Percentiles rank a stretch among this genome's conserved stretches.
phyloP scores from a whole-genome alignment of 192 early-diverging fungal genomes.

The Umbelopsis sp. region DNA sequence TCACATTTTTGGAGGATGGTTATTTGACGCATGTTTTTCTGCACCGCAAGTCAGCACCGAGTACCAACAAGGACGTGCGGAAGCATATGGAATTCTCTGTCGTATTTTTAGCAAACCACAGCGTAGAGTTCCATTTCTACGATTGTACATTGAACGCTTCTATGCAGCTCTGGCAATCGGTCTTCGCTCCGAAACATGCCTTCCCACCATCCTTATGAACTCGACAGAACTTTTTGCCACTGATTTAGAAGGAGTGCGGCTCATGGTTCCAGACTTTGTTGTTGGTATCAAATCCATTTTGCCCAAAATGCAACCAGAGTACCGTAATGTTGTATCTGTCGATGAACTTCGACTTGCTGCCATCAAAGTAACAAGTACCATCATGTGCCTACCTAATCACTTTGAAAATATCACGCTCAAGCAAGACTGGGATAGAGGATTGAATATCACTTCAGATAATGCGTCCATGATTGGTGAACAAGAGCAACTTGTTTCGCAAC shows the following conservation, averaged over 20 bases:
- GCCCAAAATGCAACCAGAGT: slow-evolving; percentile 44
- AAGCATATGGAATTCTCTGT: slow-evolving; percentile 74
- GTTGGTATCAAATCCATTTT: slow-evolving; percentile 65
- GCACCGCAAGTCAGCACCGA: slow-evolving; percentile 33
- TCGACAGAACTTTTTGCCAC: slow-evolving; percentile 61
- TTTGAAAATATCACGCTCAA: slow-evolving; percentile 64
- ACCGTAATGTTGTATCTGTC: slow-evolving; percentile 38
- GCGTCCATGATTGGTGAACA: slow-evolving; percentile 38
- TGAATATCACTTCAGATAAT: slow-evolving; percentile 41
- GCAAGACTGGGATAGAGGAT: slow-evolving; percentile 50
- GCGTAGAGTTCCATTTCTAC: slow-evolving; percentile 51
- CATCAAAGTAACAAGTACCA: slow-evolving; percentile 59
- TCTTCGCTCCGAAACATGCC: slow-evolving; percentile 55
- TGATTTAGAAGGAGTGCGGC: slow-evolving; percentile 70
- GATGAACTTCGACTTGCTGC: slow-evolving; percentile 73
- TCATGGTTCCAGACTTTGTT: slow-evolving; percentile 76
- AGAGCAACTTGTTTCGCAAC: slow-evolving; percentile 51
- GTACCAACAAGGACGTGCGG: slow-evolving; percentile 59
- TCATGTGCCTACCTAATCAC: slow-evolving; percentile 71
- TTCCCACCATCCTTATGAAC: slow-evolving; percentile 73
- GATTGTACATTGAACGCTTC: slow-evolving; percentile 72
- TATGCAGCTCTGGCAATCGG: slow-evolving; percentile 68
- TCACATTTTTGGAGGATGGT: slow-evolving; percentile 79
- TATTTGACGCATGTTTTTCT: slow-evolving; percentile 69
- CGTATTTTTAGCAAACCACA: slow-evolving; percentile 76